Percentiles rank a stretch among this genome's conserved stretches.
These are phyloP conservation scores for Magnusiomyces fungicola DNA, from an alignment of 1,139 yeast genomes.

Conservation along the genomic window DNA sequence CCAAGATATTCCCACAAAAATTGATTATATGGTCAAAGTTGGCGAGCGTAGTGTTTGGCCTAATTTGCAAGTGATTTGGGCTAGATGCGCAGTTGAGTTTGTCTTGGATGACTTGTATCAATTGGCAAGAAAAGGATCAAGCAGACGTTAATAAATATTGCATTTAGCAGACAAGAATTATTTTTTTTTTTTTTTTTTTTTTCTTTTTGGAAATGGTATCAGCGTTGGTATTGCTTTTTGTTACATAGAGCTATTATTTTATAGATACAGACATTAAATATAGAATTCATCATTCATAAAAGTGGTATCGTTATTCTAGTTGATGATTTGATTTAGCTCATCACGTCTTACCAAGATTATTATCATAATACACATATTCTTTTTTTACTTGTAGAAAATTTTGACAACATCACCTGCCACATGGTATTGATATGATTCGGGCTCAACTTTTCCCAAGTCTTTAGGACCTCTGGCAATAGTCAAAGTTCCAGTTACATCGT, in stretches of 20 bases:
- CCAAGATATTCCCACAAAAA: slow-evolving; percentile 44
- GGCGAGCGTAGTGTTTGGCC: slow-evolving; percentile 98
- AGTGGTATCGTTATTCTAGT: too few relatives aligned
- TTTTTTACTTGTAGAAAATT: slow-evolving; percentile 34
- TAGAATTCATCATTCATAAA: too few relatives aligned
- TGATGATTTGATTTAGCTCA: too few relatives aligned
- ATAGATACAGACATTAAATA: too few relatives aligned
- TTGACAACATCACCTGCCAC: slow-evolving; percentile 45
- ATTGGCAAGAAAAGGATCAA: slow-evolving; percentile 33
- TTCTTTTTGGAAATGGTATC: too few relatives aligned
- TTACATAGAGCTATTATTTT: too few relatives aligned
- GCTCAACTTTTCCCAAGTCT: slow-evolving; percentile 36
- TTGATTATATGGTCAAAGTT: slow-evolving; percentile 35
- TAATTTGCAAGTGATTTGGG: slow-evolving; percentile 72
- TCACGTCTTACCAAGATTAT: too few relatives aligned
- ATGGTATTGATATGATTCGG: slow-evolving; percentile 59
- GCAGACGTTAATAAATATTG: too few relatives aligned
- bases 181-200: too few relatives aligned
- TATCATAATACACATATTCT: too few relatives aligned
- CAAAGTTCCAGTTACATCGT: slow-evolving; percentile 70
- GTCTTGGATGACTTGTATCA: slow-evolving; percentile 71
- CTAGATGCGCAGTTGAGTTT: slow-evolving; percentile 86
- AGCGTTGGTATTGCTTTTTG: too few relatives aligned
- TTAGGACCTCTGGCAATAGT: slow-evolving; percentile 50
- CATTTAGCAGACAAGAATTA: too few relatives aligned